Conservation (phyloP, 306 rosid species). For the Argentina anserina region DNA sequence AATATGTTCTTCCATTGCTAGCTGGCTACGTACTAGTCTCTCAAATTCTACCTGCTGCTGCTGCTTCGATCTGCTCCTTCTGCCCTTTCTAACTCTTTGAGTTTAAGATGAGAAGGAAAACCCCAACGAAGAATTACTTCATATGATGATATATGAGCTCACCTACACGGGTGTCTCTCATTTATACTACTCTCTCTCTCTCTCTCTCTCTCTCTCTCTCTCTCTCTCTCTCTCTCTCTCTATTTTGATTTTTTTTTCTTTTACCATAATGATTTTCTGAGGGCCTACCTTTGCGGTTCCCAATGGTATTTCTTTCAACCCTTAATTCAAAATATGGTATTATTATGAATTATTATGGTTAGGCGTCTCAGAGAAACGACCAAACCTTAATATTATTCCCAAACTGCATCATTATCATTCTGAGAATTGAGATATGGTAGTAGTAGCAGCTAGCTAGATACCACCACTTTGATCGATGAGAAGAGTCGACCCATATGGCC, state of each 20-base stretch:
- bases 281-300: conserved; percentile 44
- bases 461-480: conserved; percentile 20
- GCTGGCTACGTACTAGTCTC: neutral
- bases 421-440: conserved; percentile 22
- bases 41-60: conserved; percentile 18
- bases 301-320: conserved; percentile 13
- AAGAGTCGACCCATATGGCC: conserved; percentile 1
- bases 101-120: conserved; percentile 34
- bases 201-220: conserved; percentile 1
- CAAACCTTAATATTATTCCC: conserved; percentile 26
- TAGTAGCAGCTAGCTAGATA: conserved; percentile 7
- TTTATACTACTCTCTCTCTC: conserved; percentile 2
- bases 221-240: conserved; percentile 1
- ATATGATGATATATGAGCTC: conserved; percentile 50
- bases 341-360: conserved; percentile 26
- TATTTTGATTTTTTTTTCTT: neutral
- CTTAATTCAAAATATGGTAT: neutral
- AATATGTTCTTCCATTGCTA: conserved; percentile 73
- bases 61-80: conserved; percentile 20
- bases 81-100: conserved; percentile 14
- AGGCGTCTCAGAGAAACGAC: conserved; percentile 34
- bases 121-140: conserved; percentile 46
- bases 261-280: conserved; percentile 21
- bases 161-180: conserved; percentile 27
- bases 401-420: conserved; percentile 29